Evolutionary conservation across 176 grass and related monocot species (phyloP), one percentile per base, ranked within the genome.

Genomic region (Rhynchospora breviuscula): DNA sequence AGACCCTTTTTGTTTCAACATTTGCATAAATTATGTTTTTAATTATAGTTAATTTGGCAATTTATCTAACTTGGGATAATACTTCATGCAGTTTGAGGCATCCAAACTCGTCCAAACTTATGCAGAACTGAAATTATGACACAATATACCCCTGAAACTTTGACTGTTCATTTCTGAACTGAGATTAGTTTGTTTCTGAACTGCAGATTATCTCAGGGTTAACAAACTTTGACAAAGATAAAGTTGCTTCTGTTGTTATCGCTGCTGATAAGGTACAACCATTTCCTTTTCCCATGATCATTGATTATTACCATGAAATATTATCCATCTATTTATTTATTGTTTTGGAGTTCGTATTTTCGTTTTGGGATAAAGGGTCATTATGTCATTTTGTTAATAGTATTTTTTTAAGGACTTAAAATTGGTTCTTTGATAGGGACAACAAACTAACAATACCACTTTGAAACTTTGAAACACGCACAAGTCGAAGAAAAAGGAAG

Each of bases 131-230:
- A 35, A 35, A 35, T 35, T 35, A 35, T 35, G 33, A 35, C 33
- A 3, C 33, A 35, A 35, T 35, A 35, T 35, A 35, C 1, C 33
- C n/a, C n/a, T n/a, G n/a, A n/a, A n/a, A n/a, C n/a, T n/a, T n/a
- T n/a, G n/a, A n/a, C n/a, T n/a, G n/a, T n/a, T n/a, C n/a, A n/a
- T n/a, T n/a, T n/a, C n/a, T n/a, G n/a, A n/a, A n/a, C n/a, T n/a
- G n/a, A n/a, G n/a, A n/a, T n/a, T n/a, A n/a, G n/a, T n/a, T n/a
- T n/a, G n/a, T n/a, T 59, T 49, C 76, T 85, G 10, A 56, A 79
- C 79, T 82, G 86, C 84, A 98, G 95, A 95, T 98, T 57, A 98
- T 98, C 33, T 94, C 95, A 3, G 92, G 92, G 58, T 92, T 98
- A 29, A 90, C 89, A 29, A 98, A 98, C 44, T 94, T 93, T 15